These are phyloP conservation scores for Ceratocystis cacaofunesta DNA, from an alignment of 2,329 filamentous ascomycete genomes.

Conservation along the genomic window DNA sequence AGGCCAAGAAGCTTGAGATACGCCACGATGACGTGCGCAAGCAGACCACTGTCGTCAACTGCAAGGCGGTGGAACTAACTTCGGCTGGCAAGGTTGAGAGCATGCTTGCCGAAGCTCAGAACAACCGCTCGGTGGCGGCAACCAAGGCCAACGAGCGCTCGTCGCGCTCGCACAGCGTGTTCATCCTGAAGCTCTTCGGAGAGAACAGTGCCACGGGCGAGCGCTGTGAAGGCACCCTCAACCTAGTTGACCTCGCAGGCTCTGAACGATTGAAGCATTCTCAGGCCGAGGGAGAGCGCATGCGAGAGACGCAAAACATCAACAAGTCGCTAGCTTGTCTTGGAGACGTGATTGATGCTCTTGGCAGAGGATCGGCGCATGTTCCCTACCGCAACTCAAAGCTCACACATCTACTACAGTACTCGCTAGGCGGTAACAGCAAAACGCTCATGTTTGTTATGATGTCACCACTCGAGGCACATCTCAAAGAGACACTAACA, in stretches of 20 bases:
- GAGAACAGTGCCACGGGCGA: slow-evolving; percentile 63
- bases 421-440: slow-evolving; percentile 84
- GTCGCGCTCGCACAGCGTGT: slow-evolving; percentile 88
- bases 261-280: slow-evolving; percentile 83
- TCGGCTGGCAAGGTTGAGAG: slow-evolving; percentile 65
- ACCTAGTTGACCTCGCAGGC: slow-evolving; percentile 88
- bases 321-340: slow-evolving; percentile 87
- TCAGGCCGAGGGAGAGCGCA: slow-evolving; percentile 68
- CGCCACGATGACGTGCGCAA: slow-evolving; percentile 70
- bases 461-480: slow-evolving; percentile 81
- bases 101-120: slow-evolving; percentile 66
- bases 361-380: slow-evolving; percentile 72
- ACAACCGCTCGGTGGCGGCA: slow-evolving; percentile 81
- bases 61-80: slow-evolving; percentile 61
- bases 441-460: slow-evolving; percentile 99
- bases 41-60: slow-evolving; percentile 68
- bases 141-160: slow-evolving; percentile 96
- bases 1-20: slow-evolving; percentile 73
- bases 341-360: slow-evolving; percentile 83
- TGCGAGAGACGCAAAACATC: slow-evolving; percentile 93
- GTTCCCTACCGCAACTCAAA: slow-evolving; percentile 95
- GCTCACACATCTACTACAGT: slow-evolving; percentile 88
- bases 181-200: slow-evolving; percentile 69
- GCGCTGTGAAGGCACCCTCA: slow-evolving; percentile 80
- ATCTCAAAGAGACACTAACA: slow-evolving; percentile 83